phyloP scores from a whole-genome alignment of 805 yeast species.

The Cyberlindnera meyerae region DNA sequence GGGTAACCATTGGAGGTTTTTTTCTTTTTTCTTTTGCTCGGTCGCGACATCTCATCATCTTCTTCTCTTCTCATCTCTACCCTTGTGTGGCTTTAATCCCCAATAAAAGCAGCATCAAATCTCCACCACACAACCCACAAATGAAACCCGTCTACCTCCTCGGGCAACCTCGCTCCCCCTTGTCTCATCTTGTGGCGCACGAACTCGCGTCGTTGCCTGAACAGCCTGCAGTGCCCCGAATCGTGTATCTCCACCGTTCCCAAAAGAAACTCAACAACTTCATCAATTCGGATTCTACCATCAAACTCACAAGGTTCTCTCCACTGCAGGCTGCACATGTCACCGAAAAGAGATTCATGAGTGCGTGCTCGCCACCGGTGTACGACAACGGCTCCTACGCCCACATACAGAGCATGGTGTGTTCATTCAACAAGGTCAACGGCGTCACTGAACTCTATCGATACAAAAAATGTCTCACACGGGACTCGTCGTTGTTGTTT shows the following conservation, averaged over 20 bases:
- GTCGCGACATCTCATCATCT: no score
- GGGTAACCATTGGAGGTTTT: no score
- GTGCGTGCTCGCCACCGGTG: constrained; percentile 24
- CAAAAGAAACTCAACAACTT: constrained; percentile 39
- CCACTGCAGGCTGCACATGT: constrained; percentile 1
- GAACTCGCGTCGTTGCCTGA: constrained; percentile 35
- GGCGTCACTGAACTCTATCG: constrained; percentile 14
- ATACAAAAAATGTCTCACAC: constrained; percentile 23
- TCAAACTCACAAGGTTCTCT: constrained; percentile 22
- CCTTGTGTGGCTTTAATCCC: no score
- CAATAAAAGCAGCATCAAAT: no score
- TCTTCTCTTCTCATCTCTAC: not conserved
- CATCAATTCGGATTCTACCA: constrained; percentile 34
- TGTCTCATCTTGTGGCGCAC: constrained; percentile 36
- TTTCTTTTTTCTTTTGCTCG: no score
- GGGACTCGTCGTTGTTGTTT: constrained; percentile 53
- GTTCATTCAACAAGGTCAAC: constrained; percentile 14
- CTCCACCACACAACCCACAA: not conserved
- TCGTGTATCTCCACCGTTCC: constrained; percentile 39
- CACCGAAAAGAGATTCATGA: constrained; percentile 16
- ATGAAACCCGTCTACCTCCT: constrained; percentile 32
- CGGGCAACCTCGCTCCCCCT: constrained; percentile 37
- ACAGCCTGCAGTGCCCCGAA: constrained; percentile 34
- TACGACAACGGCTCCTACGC: constrained; percentile 20
- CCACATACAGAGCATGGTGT: constrained; percentile 17